phyloP scores from a whole-genome alignment of 2,329 filamentous ascomycete species.

The Fusarium sp. region DNA sequence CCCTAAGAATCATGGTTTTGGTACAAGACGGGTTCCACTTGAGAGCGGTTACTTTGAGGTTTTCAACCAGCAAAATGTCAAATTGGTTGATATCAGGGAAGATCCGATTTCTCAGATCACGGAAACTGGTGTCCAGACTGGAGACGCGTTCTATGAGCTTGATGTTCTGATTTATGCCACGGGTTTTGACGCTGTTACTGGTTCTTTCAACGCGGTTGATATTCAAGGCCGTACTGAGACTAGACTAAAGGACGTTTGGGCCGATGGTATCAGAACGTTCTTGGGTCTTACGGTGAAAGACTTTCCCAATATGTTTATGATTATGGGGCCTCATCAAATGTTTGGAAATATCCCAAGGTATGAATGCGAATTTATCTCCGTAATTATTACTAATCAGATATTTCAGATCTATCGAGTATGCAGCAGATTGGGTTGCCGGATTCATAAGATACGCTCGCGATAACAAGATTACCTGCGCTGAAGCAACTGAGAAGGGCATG shows the following conservation, averaged over 20 bases:
- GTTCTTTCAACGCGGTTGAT: constrained; percentile 53
- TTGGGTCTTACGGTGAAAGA: constrained; percentile 58
- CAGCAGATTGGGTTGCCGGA: constrained; percentile 55
- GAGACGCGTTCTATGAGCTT: constrained; percentile 24
- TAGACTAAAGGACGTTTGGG: constrained; percentile 55
- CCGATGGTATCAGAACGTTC: constrained; percentile 54
- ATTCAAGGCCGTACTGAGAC: constrained; percentile 62
- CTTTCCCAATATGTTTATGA: constrained; percentile 64
- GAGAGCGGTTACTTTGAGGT: constrained; percentile 41
- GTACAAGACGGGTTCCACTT: constrained; percentile 26
- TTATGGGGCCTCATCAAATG: constrained; percentile 59
- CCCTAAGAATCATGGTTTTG: constrained; percentile 36
- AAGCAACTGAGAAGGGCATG: constrained; percentile 57
- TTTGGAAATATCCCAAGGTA: constrained; percentile 59
- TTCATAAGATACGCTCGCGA: constrained; percentile 53
- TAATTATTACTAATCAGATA: not conserved
- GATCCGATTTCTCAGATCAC: constrained; percentile 36
- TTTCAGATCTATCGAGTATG: constrained; percentile 55
- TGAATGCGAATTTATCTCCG: fast-evolving
- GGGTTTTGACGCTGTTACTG: constrained; percentile 44
- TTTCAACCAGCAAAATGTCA: constrained; percentile 34
- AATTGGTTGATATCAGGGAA: constrained; percentile 35
- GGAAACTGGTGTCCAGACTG: constrained; percentile 29
- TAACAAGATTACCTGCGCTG: constrained; percentile 53
- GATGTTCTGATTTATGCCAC: constrained; percentile 45